Conservation (phyloP, 305 asterid species). For the Andrographis paniculata region DNA sequence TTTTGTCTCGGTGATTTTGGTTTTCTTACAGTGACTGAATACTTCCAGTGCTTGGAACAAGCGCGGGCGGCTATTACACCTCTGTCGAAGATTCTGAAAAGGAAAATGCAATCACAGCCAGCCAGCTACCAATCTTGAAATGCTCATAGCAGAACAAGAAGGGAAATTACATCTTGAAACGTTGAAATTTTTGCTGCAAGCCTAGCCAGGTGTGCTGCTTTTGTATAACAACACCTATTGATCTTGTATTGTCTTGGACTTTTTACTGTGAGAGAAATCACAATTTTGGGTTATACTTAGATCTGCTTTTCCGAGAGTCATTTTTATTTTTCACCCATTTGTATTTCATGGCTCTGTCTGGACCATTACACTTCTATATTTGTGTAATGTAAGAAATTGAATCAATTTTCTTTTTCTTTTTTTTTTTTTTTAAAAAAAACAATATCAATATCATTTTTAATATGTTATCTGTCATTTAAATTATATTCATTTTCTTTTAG, state of each 20-base stretch:
- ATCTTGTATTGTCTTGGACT: neutral
- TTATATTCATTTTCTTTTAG: too few species aligned
- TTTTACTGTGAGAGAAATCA: neutral
- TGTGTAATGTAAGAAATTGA: too few species aligned
- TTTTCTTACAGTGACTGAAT: constrained; percentile 48
- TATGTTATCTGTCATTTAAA: too few species aligned
- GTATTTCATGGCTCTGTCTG: too few species aligned
- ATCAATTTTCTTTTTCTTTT: too few species aligned
- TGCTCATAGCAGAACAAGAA: neutral
- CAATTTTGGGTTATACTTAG: neutral
- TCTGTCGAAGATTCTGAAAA: constrained; percentile 58
- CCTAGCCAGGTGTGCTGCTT: neutral
- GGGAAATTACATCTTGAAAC: neutral
- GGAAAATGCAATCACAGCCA: constrained; percentile 48
- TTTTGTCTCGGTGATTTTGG: constrained; percentile 2
- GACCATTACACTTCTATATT: too few species aligned
- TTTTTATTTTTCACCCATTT: too few species aligned
- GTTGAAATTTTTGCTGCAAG: neutral
- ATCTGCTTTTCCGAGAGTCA: neutral
- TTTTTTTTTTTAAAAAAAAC: too few species aligned
- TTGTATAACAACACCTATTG: neutral
- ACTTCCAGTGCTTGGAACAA: constrained; percentile 61
- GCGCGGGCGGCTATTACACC: constrained; percentile 63
- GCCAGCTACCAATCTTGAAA: constrained; percentile 20
- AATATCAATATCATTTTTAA: too few species aligned